These are phyloP conservation scores for Verbena officinalis DNA, from an alignment of 257 asterid species.

Conservation along the genomic window DNA sequence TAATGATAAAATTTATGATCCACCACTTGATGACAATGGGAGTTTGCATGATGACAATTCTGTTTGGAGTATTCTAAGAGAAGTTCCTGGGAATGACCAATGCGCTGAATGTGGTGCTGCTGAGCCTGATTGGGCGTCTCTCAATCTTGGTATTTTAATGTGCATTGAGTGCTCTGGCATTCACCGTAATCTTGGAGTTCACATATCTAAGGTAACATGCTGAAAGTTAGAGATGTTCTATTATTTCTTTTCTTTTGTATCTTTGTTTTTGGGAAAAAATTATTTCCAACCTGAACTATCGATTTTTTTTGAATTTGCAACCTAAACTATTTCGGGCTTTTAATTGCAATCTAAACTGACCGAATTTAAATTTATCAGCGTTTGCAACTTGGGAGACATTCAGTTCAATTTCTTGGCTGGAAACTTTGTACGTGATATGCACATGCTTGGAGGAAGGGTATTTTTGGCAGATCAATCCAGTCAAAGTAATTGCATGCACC, in stretches of 20 bases:
- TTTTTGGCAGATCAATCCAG: no score
- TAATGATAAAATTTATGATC: constrained; percentile 29
- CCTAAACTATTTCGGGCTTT: no score
- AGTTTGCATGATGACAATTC: constrained; percentile 49
- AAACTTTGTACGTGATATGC: no score
- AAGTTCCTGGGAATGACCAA: constrained; percentile 78
- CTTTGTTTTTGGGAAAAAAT: no score
- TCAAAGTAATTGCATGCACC: no score
- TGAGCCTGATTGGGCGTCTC: constrained; percentile 98
- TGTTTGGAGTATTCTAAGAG: constrained; percentile 78
- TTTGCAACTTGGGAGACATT: no score
- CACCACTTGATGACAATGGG: constrained; percentile 45
- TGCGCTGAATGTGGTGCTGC: constrained; percentile 91
- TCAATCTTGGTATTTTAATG: constrained; percentile 88
- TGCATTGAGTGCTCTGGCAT: constrained; percentile 99
- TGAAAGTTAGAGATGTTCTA: constrained; percentile 6
- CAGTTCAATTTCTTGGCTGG: no score
- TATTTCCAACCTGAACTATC: no score
- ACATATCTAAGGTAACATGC: constrained; percentile 76
- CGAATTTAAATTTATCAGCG: no score
- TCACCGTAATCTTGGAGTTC: constrained; percentile 99
- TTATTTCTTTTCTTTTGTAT: neutral
- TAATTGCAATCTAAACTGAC: no score
- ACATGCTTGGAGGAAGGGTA: no score
- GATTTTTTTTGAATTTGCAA: no score